Evolutionary conservation across 2,329 filamentous ascomycete species (phyloP), one percentile per base, ranked within the genome.

Genomic region (Colletotrichum tamarilloi): DNA sequence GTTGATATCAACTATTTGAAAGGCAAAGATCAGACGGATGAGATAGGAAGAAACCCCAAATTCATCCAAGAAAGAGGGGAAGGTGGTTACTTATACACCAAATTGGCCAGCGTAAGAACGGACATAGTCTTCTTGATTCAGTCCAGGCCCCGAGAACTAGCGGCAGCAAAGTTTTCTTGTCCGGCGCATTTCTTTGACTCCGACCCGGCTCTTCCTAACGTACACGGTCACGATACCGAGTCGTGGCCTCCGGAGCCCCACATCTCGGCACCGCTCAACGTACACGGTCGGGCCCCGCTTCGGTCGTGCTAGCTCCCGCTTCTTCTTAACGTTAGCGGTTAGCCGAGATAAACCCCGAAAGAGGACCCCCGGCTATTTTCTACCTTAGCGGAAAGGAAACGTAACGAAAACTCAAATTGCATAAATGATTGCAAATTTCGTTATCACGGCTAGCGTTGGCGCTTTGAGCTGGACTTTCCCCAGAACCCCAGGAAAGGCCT

Each of bases 201-300:
- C 69, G 42, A 58, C 42, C 67, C 64, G 65, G 65, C 58, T 68
- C 55, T 58, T 68, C 65, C 60, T 55, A 58, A 68, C 69, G n/a
- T 72, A 59, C 69, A 68, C 65, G 49, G 38, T 68, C 64, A 58
- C 28, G 26, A 55, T 63, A 59, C 28, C 11, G 46, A 32, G 49
- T 55, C 53, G 49, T 24, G 42, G 63, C 30, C 65, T 69, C 69
- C 69, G 69, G 59, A 11, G 19, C 38, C 65, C 65, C 64, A 49
- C 63, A 22, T 42, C 30, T 55, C 62, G 56, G 49, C 28, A 64
- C 62, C 62, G 30, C 30, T 64, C 35, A 55, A 55, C 62, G n/a
- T 69, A 68, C 68, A 67, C 65, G 58, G 55, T 55, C 59, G 53
- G 30, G 58, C 52, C 53, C 69, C 69, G 53, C 68, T 70, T 66